Conservation (phyloP, 768 basidiomycete species). For the Kwoniella bestiolae region DNA sequence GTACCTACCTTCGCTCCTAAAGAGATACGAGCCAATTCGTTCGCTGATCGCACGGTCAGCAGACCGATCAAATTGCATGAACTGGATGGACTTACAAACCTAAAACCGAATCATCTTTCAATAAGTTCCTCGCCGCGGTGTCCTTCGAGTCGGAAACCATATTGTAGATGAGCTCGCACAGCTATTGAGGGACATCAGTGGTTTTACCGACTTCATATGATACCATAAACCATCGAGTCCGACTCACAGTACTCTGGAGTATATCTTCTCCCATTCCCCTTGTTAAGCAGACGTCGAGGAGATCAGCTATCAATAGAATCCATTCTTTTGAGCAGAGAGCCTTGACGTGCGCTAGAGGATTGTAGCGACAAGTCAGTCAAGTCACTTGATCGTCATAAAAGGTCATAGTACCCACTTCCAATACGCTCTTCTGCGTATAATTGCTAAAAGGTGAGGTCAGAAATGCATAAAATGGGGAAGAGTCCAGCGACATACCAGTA, state of each 20-base stretch:
- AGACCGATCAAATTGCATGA: too few relatives aligned
- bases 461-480: too few relatives aligned
- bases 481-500: too few relatives aligned
- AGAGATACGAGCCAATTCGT: too few relatives aligned
- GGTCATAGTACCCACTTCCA: not conserved
- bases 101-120: not conserved
- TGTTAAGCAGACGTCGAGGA: constrained; percentile 7
- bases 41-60: too few relatives aligned
- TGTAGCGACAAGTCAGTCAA: too few relatives aligned
- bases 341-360: not conserved
- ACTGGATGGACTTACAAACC: not conserved
- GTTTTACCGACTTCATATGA: not conserved
- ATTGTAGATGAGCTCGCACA: not conserved
- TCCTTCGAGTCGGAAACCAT: not conserved
- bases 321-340: constrained; percentile 16
- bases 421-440: not conserved
- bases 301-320: constrained; percentile 7
- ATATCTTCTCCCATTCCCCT: not conserved
- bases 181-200: not conserved
- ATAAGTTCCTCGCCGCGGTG: not conserved
- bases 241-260: constrained; percentile 6
- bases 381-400: too few relatives aligned
- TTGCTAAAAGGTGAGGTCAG: not conserved
- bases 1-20: too few relatives aligned
- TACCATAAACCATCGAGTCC: too few relatives aligned